Evolutionary conservation across 2,329 filamentous ascomycete species (phyloP).

Genomic region (Xylariaceae sp.): DNA sequence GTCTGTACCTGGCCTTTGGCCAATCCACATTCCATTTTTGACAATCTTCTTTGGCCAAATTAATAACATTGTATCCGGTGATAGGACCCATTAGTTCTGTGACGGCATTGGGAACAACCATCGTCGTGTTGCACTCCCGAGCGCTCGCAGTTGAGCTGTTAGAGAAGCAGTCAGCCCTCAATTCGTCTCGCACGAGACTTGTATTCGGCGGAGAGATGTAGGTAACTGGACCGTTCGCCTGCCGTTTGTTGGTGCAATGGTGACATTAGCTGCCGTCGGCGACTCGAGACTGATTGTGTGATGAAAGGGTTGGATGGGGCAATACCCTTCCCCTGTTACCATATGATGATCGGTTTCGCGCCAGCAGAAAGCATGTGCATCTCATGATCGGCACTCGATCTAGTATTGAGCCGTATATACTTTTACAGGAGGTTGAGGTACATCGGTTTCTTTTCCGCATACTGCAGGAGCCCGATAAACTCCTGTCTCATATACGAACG

Average conservation of each 20-base stretch:
- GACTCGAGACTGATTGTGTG: too few relatives aligned
- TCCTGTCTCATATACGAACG: constrained; percentile 23
- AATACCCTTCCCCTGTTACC: constrained; percentile 31
- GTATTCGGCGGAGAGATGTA: constrained; percentile 37
- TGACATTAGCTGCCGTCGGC: not conserved
- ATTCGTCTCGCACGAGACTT: constrained; percentile 41
- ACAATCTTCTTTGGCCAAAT: too few relatives aligned
- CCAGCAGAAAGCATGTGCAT: constrained; percentile 39
- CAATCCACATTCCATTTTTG: too few relatives aligned
- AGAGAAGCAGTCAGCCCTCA: constrained; percentile 44
- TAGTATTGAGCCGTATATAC: constrained; percentile 21
- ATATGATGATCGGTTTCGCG: constrained; percentile 36
- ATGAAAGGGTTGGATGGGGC: constrained; percentile 36
- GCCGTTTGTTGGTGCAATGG: not conserved
- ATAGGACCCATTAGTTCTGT: constrained; percentile 48
- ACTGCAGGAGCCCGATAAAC: constrained; percentile 16
- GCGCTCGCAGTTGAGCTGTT: constrained; percentile 47
- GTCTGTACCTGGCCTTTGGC: constrained; percentile 1
- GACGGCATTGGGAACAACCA: constrained; percentile 48
- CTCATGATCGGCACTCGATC: constrained; percentile 41
- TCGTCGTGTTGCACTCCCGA: constrained; percentile 50
- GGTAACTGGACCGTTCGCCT: not conserved
- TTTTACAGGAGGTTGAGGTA: constrained; percentile 23
- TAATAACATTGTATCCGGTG: not conserved
- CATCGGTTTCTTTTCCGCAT: constrained; percentile 28